These are phyloP conservation scores for Dioscorea cayenensis DNA, from an alignment of 116 monocot species.

Conservation along the genomic window DNA sequence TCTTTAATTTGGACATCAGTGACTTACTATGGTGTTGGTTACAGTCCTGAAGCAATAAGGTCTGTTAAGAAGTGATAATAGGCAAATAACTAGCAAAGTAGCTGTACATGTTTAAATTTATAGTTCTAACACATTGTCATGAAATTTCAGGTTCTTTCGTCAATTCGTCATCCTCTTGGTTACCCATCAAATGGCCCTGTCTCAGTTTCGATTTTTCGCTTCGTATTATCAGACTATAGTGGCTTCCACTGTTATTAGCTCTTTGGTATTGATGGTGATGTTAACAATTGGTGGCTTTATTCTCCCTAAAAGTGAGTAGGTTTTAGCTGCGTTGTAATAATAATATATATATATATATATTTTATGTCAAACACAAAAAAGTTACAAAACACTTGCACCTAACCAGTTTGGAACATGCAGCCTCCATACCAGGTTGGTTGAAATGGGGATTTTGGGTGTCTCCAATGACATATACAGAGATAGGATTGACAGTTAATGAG, in stretches of 20 bases:
- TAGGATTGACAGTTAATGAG: conserved; percentile 69
- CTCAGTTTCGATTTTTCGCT: neutral
- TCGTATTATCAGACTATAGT: neutral
- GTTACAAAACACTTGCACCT: neutral
- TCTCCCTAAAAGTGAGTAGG: conserved; percentile 44
- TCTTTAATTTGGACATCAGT: conserved; percentile 54
- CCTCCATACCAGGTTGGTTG: conserved; percentile 64
- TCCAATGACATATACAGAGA: conserved; percentile 73
- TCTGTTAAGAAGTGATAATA: neutral
- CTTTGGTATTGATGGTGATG: conserved; percentile 13
- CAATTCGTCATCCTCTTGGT: neutral
- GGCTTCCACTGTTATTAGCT: conserved; percentile 23
- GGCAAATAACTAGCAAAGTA: neutral
- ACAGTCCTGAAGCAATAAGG: conserved; percentile 55
- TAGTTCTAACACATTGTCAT: neutral
- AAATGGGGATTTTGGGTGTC: conserved; percentile 90
- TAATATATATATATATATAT: too few species aligned
- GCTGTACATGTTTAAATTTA: neutral
- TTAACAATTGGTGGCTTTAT: conserved; percentile 61
- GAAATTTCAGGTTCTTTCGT: neutral
- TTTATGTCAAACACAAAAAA: neutral
- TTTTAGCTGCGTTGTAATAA: neutral
- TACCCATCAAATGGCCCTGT: neutral
- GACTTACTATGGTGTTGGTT: conserved; percentile 65
- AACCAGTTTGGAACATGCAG: conserved; percentile 16